phyloP scores from a whole-genome alignment of 2,329 filamentous ascomycete species.

The Diaporthe ilicicola region DNA sequence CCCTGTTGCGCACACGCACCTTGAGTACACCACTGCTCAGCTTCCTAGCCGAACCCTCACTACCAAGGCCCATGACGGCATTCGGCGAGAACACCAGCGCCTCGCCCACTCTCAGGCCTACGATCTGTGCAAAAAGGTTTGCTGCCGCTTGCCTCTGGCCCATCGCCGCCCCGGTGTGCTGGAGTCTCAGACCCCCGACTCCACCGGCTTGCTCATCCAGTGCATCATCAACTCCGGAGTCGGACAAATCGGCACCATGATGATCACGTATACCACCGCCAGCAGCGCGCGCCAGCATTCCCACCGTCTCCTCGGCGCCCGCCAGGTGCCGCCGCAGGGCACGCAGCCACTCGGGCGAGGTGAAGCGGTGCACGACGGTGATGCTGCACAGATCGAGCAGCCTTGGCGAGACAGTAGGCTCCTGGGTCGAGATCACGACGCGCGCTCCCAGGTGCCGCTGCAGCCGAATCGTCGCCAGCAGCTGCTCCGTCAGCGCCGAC shows the following conservation, averaged over 20 bases:
- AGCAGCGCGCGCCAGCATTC: constrained; percentile 34
- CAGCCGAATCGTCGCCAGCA: constrained; percentile 71
- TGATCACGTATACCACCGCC: not conserved
- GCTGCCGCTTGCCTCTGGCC: constrained; percentile 36
- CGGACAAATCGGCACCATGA: no score
- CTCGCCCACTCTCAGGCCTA: constrained; percentile 53
- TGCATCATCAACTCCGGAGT: not conserved
- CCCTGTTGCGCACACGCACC: constrained; percentile 50
- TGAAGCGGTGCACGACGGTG: constrained; percentile 78
- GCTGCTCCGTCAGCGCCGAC: constrained; percentile 64
- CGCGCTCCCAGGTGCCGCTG: constrained; percentile 75
- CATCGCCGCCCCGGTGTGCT: not conserved
- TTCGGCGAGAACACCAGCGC: constrained; percentile 57
- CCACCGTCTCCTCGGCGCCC: constrained; percentile 37
- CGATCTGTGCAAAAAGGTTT: constrained; percentile 53
- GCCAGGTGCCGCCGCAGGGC: constrained; percentile 42
- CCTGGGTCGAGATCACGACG: constrained; percentile 78
- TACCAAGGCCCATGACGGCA: constrained; percentile 46
- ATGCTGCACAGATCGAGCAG: constrained; percentile 77
- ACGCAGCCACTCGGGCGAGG: constrained; percentile 44
- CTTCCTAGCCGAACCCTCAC: constrained; percentile 35
- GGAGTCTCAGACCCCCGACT: constrained; percentile 29
- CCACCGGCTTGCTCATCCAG: constrained; percentile 2
- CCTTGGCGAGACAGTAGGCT: constrained; percentile 74
- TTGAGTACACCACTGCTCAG: constrained; percentile 51